Percentiles rank a stretch among this genome's conserved stretches.
Conservation (phyloP, 805 yeast genomes). For the Yarrowia osloensis region DNA sequence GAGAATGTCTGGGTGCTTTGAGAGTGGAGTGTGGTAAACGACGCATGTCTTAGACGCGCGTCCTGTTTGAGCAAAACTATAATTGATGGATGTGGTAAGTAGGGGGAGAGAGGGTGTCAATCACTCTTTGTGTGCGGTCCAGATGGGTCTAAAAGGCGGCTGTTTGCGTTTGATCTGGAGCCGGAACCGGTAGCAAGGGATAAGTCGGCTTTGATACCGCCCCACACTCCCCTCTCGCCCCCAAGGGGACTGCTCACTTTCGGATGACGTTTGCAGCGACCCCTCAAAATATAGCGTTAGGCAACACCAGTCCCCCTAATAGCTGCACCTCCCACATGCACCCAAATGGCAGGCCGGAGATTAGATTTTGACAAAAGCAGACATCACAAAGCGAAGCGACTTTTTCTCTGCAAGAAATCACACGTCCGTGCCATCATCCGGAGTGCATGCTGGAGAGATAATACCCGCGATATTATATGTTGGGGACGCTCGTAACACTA, state of each 20-base stretch:
- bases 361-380: constrained; percentile 14
- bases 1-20: not conserved
- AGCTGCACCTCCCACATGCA: not conserved
- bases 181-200: too few relatives aligned
- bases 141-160: not conserved
- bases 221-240: not conserved
- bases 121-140: not conserved
- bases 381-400: constrained; percentile 5
- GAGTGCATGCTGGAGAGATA: not conserved
- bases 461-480: not conserved
- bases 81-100: not conserved
- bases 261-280: not conserved
- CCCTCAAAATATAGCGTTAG: not conserved
- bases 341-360: constrained; percentile 25
- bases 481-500: not conserved
- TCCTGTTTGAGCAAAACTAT: constrained; percentile 12
- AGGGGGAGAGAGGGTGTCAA: not conserved
- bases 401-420: not conserved
- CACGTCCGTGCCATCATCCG: not conserved
- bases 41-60: constrained; percentile 30
- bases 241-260: not conserved
- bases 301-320: constrained; percentile 18
- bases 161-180: too few relatives aligned
- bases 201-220: too few relatives aligned
- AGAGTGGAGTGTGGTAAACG: constrained; percentile 20